Conservation (phyloP, 1,284 basidiomycete species). For the Puccinia novopanici region DNA sequence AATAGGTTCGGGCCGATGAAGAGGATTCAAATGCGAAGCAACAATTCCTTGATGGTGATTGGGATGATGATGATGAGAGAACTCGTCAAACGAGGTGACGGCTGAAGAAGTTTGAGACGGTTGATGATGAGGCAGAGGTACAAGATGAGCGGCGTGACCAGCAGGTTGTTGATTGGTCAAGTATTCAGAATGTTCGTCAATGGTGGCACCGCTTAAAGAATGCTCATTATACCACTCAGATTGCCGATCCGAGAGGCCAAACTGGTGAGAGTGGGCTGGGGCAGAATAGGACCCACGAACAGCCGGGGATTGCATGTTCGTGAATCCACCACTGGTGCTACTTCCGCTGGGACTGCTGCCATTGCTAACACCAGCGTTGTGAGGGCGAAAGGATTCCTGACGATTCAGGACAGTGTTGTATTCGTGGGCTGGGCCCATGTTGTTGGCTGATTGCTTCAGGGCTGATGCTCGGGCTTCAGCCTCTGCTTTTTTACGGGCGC, state of each 20-base stretch:
- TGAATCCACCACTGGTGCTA: not conserved
- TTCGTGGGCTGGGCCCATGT: not conserved
- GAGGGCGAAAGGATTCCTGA: not conserved
- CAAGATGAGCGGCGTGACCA: not conserved
- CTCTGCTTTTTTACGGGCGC: conserved; percentile 83
- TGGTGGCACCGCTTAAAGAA: not conserved
- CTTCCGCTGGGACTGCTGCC: not conserved
- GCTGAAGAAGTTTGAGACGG: too few species aligned
- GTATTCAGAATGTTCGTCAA: not conserved
- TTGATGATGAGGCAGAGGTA: not conserved
- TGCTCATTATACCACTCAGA: not conserved
- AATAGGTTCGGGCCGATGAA: too few species aligned
- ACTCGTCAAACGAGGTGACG: too few species aligned
- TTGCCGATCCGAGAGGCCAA: not conserved
- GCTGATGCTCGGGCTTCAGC: conserved; percentile 55
- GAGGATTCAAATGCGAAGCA: too few species aligned
- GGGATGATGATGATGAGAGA: too few species aligned
- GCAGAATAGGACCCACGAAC: not conserved
- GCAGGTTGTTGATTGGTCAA: not conserved
- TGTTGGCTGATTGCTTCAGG: conserved; percentile 18
- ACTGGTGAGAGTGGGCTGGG: not conserved
- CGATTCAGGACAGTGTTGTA: not conserved
- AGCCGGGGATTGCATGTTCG: not conserved
- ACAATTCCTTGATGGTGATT: too few species aligned
- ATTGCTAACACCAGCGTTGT: not conserved